Percentiles rank a stretch among this genome's conserved stretches.
Evolutionary conservation across 441 rosid species (phyloP).

Genomic region (Raphanus hybrid): DNA sequence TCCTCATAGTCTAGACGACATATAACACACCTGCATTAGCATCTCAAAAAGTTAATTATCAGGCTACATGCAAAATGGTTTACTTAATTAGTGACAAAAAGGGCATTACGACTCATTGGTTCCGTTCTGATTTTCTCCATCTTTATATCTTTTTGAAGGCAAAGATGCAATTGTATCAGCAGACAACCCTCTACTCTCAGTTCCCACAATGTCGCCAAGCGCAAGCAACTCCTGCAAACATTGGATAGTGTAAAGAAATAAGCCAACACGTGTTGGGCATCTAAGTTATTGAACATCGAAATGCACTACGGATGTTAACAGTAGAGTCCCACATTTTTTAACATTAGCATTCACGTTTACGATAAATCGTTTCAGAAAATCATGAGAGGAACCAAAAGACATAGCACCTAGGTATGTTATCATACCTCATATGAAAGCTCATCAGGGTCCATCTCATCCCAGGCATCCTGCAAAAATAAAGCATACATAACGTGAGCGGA

Average conservation of each 20-base stretch:
- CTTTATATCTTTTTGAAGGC: constrained; percentile 71
- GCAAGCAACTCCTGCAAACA: constrained; percentile 83
- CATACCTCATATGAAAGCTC: constrained; percentile 91
- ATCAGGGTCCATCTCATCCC: constrained; percentile 97
- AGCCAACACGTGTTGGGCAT: constrained; percentile 8
- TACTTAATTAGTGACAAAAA: constrained; percentile 14
- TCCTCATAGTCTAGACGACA: constrained; percentile 92
- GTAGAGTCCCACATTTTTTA: constrained; percentile 15
- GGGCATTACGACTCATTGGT: constrained; percentile 80
- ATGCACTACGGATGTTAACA: constrained; percentile 3
- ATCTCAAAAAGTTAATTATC: constrained; percentile 15
- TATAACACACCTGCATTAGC: constrained; percentile 80
- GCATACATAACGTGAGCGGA: constrained; percentile 14
- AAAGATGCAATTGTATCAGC: constrained; percentile 77
- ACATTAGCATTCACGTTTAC: constrained; percentile 8
- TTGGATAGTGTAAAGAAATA: background rate
- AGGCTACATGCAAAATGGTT: constrained; percentile 17
- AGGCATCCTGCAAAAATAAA: constrained; percentile 62
- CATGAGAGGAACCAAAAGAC: background rate
- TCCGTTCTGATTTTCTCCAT: constrained; percentile 78
- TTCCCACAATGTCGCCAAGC: constrained; percentile 84
- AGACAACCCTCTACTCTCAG: constrained; percentile 93
- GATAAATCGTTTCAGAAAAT: background rate
- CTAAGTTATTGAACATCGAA: background rate
- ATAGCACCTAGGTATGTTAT: background rate